A percentile compares a stretch with the other conserved stretches of the same genome.
Conservation (phyloP, 768 basidiomycete genomes). For the Gloeophyllum trabeum region DNA sequence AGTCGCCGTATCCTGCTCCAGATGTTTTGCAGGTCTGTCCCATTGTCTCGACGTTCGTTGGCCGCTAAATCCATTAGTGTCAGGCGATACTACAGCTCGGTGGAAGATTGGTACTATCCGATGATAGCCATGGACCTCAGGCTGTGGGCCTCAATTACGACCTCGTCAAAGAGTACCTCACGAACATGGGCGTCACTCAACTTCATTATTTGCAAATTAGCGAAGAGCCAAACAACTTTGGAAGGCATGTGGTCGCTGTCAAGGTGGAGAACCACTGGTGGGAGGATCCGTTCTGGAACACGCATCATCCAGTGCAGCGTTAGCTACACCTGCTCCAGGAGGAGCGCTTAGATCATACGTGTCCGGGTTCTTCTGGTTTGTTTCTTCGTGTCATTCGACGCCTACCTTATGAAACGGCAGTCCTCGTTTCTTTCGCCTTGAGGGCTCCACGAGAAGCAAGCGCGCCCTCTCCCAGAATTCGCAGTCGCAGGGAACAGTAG, state of each 20-base stretch:
- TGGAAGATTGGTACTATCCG: constrained; percentile 80
- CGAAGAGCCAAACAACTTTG: constrained; percentile 29
- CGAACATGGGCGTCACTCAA: constrained; percentile 43
- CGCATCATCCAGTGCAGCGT: too few relatives aligned
- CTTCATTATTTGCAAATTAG: constrained; percentile 33
- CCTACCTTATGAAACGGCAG: too few relatives aligned
- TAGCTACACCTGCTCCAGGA: too few relatives aligned
- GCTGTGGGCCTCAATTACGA: constrained; percentile 83
- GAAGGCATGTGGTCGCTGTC: constrained; percentile 31
- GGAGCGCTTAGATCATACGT: too few relatives aligned
- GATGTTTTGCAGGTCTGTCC: constrained; percentile 64
- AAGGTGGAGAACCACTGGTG: constrained; percentile 43
- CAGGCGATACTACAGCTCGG: constrained; percentile 61
- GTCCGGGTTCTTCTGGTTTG: too few relatives aligned
- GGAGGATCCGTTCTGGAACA: constrained; percentile 52
- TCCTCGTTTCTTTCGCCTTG: too few relatives aligned
- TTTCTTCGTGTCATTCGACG: too few relatives aligned
- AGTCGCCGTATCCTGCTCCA: constrained; percentile 66
- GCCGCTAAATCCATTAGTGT: constrained; percentile 1
- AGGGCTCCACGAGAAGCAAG: too few relatives aligned
- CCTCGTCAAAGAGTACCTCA: constrained; percentile 53
- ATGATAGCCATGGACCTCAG: constrained; percentile 90
- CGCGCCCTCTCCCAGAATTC: too few relatives aligned
- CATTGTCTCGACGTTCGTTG: constrained; percentile 4
- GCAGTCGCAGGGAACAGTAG: too few relatives aligned